Base-by-base conservation (phyloP, 2,329 filamentous ascomycete species). In the Didymella segeticola region DNA sequence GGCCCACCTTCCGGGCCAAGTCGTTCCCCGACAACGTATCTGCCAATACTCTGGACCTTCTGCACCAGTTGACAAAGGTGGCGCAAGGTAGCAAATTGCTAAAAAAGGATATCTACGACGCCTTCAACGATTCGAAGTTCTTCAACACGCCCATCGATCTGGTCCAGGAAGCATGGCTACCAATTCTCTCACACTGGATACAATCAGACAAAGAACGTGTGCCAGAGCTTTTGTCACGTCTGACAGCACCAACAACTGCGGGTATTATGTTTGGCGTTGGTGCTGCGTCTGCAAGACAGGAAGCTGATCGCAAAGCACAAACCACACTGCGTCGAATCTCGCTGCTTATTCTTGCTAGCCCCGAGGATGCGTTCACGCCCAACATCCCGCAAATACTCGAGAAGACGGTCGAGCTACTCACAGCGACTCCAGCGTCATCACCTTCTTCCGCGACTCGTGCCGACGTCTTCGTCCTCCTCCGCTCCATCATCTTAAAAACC, bases 221-320 rank as follows among this genome's bases (percentile, higher is more conserved):
- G 76, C 80, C 87, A 0, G 95, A 99, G 57, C 79, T 97, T 4
- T 77, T 98, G 8, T 81, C 84, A 30, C 88, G 91, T 17, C 84
- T 99, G 57, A 87, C 87, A 5, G 85, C 93, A 4, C 95, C 95
- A 5, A 91, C 93, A 1, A 93, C 93, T 12, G 95, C 96, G 0
- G 95, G 95, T 8, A 96, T 99, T 63, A 93, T 99, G 71, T 99
- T 99, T 68, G 95, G 95, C n/a, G 95, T 99, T 0, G 96, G 96
- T 10, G 95, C 95, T 6, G 92, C 91, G 19, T 96, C 93, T 36
- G 95, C 95, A 29, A 84, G 95, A 53, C 84, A 96, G n/a, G 95
- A 99, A 76, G 92, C 96, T 5, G 95, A 99, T 74, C 88, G 93
- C 53, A 95, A 89, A 75, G 92, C 93, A 1, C 93, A 98, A 75